These are phyloP conservation scores for Cicer cuneatum DNA, from an alignment of 306 rosid genomes.

Conservation along the genomic window DNA sequence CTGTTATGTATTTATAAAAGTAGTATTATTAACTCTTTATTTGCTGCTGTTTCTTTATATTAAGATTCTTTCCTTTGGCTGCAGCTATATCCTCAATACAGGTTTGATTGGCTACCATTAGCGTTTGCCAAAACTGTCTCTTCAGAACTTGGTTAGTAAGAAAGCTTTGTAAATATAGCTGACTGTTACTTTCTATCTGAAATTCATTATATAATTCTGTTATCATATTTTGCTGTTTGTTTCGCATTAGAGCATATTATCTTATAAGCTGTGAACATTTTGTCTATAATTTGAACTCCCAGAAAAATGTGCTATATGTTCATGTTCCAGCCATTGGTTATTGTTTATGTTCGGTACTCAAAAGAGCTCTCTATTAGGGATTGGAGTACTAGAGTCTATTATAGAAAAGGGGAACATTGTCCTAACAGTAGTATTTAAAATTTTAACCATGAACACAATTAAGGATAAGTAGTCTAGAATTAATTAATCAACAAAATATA, in stretches of 20 bases:
- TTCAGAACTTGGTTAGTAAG: constrained; percentile 79
- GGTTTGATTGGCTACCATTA: constrained; percentile 76
- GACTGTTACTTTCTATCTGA: constrained; percentile 24
- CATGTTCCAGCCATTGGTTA: constrained; percentile 31
- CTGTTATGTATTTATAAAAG: background rate
- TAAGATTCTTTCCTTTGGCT: constrained; percentile 44
- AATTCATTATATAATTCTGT: constrained; percentile 32
- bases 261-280: constrained; percentile 4
- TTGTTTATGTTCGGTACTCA: background rate
- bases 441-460: constrained; percentile 3
- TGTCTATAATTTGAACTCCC: constrained; percentile 16
- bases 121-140: constrained; percentile 61
- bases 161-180: constrained; percentile 25
- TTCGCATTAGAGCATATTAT: constrained; percentile 1
- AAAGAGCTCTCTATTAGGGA: too few species aligned
- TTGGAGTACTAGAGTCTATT: too few species aligned
- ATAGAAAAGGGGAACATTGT: too few species aligned
- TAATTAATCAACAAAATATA: constrained; percentile 24
- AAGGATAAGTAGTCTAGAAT: constrained; percentile 22
- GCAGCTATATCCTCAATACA: constrained; percentile 85
- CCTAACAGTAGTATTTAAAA: background rate
- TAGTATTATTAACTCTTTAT: constrained; percentile 18
- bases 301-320: constrained; percentile 29
- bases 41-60: constrained; percentile 32
- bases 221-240: constrained; percentile 28